Evolutionary conservation across 2,329 filamentous ascomycete species (phyloP), one percentile per base, ranked within the genome.

Genomic region (Purpureocillium lavendulum): DNA sequence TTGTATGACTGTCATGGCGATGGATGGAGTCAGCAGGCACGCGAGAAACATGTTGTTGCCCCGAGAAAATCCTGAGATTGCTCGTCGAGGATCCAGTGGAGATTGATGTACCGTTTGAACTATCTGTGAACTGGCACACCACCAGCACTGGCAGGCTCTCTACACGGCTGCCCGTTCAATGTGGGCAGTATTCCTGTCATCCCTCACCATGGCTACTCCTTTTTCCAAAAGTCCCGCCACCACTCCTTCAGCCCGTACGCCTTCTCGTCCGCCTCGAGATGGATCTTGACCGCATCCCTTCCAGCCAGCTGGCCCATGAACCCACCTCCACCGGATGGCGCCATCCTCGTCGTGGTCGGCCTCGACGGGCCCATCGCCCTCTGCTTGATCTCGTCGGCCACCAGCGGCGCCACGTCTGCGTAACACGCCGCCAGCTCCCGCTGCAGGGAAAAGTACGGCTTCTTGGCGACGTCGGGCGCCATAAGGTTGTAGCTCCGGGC

Each of bases 401-500:
- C 61, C 35, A 73, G 67, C 0, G 87, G 87, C 7, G 90, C 90
- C 2, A 94, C 82, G 44, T 95, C 89, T 1, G 87, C 84, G 55
- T 81, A 97, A 57, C 89, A 96, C 3, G 76, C 70, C 24, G 71
- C 73, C 13, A 97, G 70, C 62, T 98, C 92, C 36, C 90, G 78
- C 33, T 88, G 77, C 7, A 97, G 75, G 2, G 73, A 81, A 55
- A 87, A 88, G 60, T 97, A 97, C 0, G 90, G 87, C 60, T 95
- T 95, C 63, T 92, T 94, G 3, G 90, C 89, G 2, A 95, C 71
- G 40, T 87, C 82, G 0, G 92, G 92, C 0, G 92, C 90, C 80
- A 94, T 90, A 3, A 97, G 75, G 52, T 97, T 97, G 67, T 98
- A 98, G 12, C 85, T 85, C 18, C 92, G 77, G 7, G 87, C 83